Percentiles rank a stretch among this genome's conserved stretches.
phyloP scores from a whole-genome alignment of 129 eudicot genomes.

The Flaveria bidentis region DNA sequence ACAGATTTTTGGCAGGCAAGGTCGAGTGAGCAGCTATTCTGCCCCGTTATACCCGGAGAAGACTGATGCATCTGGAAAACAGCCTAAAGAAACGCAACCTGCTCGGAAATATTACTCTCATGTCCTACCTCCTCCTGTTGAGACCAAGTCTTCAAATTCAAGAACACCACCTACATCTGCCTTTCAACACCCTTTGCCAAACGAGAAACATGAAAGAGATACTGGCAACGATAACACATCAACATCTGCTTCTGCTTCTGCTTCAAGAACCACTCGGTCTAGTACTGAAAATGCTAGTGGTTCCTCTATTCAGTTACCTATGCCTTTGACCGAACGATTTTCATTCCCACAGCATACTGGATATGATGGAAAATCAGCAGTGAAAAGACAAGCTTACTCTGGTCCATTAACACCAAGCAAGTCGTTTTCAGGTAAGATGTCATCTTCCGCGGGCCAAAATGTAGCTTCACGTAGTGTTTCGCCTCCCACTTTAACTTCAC shows the following conservation, averaged over 20 bases:
- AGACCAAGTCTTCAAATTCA: conserved; percentile 45
- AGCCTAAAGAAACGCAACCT: conserved; percentile 45
- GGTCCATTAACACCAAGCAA: conserved; percentile 67
- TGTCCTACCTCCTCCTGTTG: conserved; percentile 72
- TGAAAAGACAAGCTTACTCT: conserved; percentile 68
- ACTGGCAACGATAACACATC: conserved; percentile 34
- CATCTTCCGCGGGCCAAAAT: conserved; percentile 48
- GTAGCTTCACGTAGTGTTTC: conserved; percentile 46
- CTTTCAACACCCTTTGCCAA: conserved; percentile 47
- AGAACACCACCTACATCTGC: conserved; percentile 39
- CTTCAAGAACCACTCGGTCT: conserved; percentile 30
- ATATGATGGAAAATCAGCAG: conserved; percentile 36
- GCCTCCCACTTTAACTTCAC: conserved; percentile 61
- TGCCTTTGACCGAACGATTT: conserved; percentile 39
- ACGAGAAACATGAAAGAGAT: conserved; percentile 46
- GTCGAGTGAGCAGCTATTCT: conserved; percentile 59
- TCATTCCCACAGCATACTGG: conserved; percentile 37
- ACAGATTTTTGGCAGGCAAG: conserved; percentile 37
- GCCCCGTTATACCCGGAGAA: conserved; percentile 76
- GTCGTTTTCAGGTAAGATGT: conserved; percentile 44
- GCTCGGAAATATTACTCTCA: conserved; percentile 52
- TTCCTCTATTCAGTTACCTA: conserved; percentile 51
- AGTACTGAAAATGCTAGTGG: conserved; percentile 23
- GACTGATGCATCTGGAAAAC: conserved; percentile 58
- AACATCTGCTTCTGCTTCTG: conserved; percentile 18